Conservation (phyloP, 768 basidiomycete genomes). For the Boletus sp. region DNA sequence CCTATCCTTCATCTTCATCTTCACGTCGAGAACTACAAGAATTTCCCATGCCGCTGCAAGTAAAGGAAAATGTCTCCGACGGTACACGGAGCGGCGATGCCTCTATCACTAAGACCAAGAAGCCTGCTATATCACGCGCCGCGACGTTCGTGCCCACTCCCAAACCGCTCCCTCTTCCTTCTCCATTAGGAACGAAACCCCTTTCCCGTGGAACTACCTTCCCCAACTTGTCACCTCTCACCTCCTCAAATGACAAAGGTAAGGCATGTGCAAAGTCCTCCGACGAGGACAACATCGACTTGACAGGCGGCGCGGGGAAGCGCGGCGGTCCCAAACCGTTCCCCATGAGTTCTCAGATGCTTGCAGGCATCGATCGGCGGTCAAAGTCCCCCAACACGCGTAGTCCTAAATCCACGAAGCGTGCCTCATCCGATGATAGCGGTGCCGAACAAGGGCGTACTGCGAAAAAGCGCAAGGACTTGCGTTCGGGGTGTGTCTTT, state of each 20-base stretch:
- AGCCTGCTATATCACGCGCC: slow-evolving; percentile 8
- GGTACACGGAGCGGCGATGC: slow-evolving; percentile 8
- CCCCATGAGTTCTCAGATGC: slow-evolving; percentile 47
- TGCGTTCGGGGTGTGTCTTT: slow-evolving; percentile 8
- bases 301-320: not conserved
- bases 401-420: slow-evolving; percentile 23
- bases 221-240: slow-evolving; percentile 25
- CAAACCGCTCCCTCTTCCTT: slow-evolving; percentile 18
- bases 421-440: slow-evolving; percentile 34
- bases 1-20: not conserved
- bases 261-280: slow-evolving; percentile 9
- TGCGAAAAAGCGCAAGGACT: slow-evolving; percentile 35
- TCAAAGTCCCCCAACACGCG: slow-evolving; percentile 18
- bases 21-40: slow-evolving; percentile 16
- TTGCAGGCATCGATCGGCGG: slow-evolving; percentile 36
- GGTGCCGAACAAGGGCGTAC: slow-evolving; percentile 23
- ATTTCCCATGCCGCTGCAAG: slow-evolving; percentile 23
- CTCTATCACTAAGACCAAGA: slow-evolving; percentile 10
- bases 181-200: slow-evolving; percentile 13
- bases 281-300: not conserved
- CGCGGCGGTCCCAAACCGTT: slow-evolving; percentile 33
- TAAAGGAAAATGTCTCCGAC: slow-evolving; percentile 23
- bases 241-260: slow-evolving; percentile 13
- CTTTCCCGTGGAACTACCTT: slow-evolving; percentile 17
- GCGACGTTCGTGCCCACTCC: not conserved